Evolutionary conservation across 345 rosid species (phyloP).

Genomic region (Salix dunnii): DNA sequence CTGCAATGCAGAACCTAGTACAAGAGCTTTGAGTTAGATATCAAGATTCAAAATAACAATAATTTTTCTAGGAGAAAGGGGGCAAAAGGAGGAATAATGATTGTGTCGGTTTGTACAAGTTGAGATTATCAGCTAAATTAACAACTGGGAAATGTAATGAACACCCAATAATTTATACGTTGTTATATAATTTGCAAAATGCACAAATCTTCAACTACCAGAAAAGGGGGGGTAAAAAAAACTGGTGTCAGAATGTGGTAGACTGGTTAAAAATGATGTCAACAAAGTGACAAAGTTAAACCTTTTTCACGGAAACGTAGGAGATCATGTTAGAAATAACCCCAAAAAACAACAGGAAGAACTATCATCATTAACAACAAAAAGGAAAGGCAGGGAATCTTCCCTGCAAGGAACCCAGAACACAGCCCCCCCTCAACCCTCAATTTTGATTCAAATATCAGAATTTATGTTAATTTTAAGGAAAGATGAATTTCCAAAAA

Average conservation of each 20-base stretch:
- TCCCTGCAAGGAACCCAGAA: conserved; percentile 13
- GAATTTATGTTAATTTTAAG: background rate
- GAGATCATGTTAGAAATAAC: conserved; percentile 33
- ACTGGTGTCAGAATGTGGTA: conserved; percentile 19
- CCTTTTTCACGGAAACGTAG: conserved; percentile 61
- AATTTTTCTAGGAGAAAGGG: background rate
- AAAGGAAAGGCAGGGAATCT: conserved; percentile 31
- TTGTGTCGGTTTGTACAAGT: conserved; percentile 23
- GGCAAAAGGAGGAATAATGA: conserved; percentile 4
- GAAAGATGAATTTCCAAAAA: background rate
- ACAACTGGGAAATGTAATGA: conserved; percentile 18
- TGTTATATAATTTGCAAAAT: background rate
- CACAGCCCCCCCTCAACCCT: background rate
- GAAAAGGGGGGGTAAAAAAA: background rate
- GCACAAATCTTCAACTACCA: conserved; percentile 18
- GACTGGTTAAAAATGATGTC: conserved; percentile 44
- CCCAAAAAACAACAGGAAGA: conserved; percentile 32
- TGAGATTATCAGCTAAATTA: conserved; percentile 11
- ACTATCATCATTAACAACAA: conserved; percentile 38
- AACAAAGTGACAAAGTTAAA: conserved; percentile 38
- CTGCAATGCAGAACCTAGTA: background rate
- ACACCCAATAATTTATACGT: background rate
- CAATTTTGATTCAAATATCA: conserved; percentile 17
- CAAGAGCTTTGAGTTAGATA: background rate
- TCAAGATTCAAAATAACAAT: background rate